Base-by-base conservation (phyloP, 345 rosid genomes). In the Camelina laxa region DNA sequence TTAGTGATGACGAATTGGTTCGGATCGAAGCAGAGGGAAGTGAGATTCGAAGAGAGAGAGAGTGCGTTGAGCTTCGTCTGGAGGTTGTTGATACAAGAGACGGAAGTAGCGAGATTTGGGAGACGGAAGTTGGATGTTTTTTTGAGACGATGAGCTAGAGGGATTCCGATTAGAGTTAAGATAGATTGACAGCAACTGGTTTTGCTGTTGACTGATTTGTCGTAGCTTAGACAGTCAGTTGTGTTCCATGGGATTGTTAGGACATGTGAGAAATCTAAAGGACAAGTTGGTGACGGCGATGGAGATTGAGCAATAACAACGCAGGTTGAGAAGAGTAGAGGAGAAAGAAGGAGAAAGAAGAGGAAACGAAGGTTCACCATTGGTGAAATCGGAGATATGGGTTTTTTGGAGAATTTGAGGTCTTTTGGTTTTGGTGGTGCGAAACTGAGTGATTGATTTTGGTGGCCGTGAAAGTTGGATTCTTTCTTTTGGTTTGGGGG, bases 201-300 rank as follows among this genome's bases (percentile, higher is more conserved):
- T 21, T 33, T 30, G 38, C 67, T 45, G 48, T 69, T 60, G 41
- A 9, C 3, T 41, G 77, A 73, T 67, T 65, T 68, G 7, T 24
- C 30, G 73, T 66, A 80, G 70, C 67, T 73, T 20, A 8, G 71
- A 72, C 97, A 94, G 45, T 48, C 50, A 0, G 90, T 80, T 6
- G 78, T 74, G 87, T 89, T 85, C 96, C 96, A 91, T 67, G 87
- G 94, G 82, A 91, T 74, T 70, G 65, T 83, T 1, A 75, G 64
- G 19, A 88, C 88, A 65, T 88, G 91, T 45, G 51, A 80, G 72
- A 89, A 86, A 75, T 86, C 89, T 69, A 88, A 35, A 16, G 97
- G 97, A 56, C 98, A 94, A 19, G 67, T 38, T 17, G 75, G 16
- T 6, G 85, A 54, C 0, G 70, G 27, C 1, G 55, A 9, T 0